Evolutionary conservation across 2,329 filamentous ascomycete species (phyloP).

Genomic region (Colletotrichum siamense): DNA sequence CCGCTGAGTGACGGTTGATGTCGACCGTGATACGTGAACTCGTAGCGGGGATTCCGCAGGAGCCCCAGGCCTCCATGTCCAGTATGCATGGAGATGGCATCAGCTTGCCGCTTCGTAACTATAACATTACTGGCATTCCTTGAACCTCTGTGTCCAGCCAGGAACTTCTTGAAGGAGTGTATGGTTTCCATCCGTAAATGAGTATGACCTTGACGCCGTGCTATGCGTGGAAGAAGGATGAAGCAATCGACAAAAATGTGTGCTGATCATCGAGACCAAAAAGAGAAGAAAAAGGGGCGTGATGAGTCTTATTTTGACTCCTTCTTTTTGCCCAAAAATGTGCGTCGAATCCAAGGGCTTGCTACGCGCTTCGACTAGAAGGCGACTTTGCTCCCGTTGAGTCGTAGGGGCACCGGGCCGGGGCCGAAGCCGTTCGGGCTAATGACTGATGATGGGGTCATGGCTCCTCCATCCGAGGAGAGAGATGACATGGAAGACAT

Average conservation of each 20-base stretch:
- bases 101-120: slow-evolving; percentile 1
- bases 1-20: background rate
- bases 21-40: slow-evolving; percentile 5
- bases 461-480: slow-evolving; percentile 42
- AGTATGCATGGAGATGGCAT: slow-evolving; percentile 7
- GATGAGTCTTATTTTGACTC: background rate
- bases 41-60: background rate
- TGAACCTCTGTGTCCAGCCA: background rate
- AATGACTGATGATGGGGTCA: slow-evolving; percentile 34
- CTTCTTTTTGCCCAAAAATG: slow-evolving; percentile 4
- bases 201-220: slow-evolving; percentile 18
- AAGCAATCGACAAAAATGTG: slow-evolving; percentile 7
- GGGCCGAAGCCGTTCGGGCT: slow-evolving; percentile 32
- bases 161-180: slow-evolving; percentile 16
- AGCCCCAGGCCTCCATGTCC: background rate
- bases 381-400: slow-evolving; percentile 43
- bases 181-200: slow-evolving; percentile 11
- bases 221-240: slow-evolving; percentile 15
- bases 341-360: slow-evolving; percentile 19
- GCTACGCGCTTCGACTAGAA: slow-evolving; percentile 33
- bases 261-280: slow-evolving; percentile 1
- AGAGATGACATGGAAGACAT: slow-evolving; percentile 43
- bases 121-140: slow-evolving; percentile 17
- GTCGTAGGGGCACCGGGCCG: slow-evolving; percentile 30
- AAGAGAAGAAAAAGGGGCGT: background rate